Conservation (phyloP, 208 protist genomes). For the Porcisia hertigi region DNA sequence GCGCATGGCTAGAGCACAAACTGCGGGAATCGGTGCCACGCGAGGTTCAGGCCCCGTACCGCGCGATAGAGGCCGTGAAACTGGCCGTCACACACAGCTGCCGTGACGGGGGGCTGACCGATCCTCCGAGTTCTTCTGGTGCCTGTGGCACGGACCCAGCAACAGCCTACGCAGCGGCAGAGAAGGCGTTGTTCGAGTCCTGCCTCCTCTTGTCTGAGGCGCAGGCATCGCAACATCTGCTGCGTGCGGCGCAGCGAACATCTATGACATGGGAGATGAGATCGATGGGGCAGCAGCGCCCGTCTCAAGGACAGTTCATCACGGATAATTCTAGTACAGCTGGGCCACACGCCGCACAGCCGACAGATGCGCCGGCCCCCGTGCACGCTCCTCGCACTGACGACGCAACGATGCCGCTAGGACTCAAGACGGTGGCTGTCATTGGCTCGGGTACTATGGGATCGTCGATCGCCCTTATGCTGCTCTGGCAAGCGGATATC, state of each 20-base stretch:
- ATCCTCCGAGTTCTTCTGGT: background rate
- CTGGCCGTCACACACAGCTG: conserved; percentile 27
- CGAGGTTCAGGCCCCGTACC: conserved; percentile 42
- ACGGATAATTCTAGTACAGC: background rate
- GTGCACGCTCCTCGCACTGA: background rate
- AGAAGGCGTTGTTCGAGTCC: conserved; percentile 51
- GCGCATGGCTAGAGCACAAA: conserved; percentile 46
- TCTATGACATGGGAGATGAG: conserved; percentile 22
- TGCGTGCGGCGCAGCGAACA: conserved; percentile 54
- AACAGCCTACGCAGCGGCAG: conserved; percentile 31
- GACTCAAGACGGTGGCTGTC: conserved; percentile 52
- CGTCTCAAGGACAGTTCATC: background rate
- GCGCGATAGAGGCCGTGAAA: conserved; percentile 48
- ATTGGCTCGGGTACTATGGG: conserved; percentile 87
- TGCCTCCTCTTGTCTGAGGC: conserved; percentile 42
- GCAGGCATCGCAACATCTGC: conserved; percentile 72
- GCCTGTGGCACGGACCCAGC: background rate
- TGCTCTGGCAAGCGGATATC: conserved; percentile 46
- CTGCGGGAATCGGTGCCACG: conserved; percentile 43
- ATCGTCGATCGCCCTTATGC: conserved; percentile 70
- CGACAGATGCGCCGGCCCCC: background rate
- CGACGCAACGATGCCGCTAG: background rate
- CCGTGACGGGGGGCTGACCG: background rate
- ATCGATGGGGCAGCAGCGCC: conserved; percentile 2
- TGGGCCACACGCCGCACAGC: background rate